phyloP scores from a whole-genome alignment of 2,329 filamentous ascomycete genomes.

The Arthrobotrys sinensis region DNA sequence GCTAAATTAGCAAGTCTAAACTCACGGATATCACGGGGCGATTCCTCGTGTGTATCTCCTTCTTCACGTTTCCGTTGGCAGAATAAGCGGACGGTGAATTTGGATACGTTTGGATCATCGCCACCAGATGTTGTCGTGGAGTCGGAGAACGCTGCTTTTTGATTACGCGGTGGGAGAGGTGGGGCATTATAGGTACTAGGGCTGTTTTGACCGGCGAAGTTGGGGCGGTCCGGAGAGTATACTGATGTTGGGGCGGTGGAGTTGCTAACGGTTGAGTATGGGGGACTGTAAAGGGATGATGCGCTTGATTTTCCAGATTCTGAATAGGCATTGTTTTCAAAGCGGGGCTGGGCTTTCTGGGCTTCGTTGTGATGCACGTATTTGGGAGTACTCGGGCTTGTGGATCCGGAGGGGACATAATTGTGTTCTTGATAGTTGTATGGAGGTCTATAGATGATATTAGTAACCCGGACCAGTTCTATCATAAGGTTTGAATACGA shows the following conservation, averaged over 20 bases:
- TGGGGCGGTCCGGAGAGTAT: conserved; percentile 33
- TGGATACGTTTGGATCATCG: conserved; percentile 53
- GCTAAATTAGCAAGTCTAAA: conserved; percentile 48
- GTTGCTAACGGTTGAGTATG: neutral
- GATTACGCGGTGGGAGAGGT: neutral
- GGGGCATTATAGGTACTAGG: neutral
- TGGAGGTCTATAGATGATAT: conserved; percentile 2
- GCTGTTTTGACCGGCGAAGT: neutral
- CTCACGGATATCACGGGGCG: conserved; percentile 55
- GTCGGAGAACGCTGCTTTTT: neutral
- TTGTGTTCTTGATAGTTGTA: conserved; percentile 48
- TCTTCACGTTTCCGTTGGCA: conserved; percentile 53
- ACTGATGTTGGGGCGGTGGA: conserved; percentile 35
- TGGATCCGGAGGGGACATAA: conserved; percentile 1
- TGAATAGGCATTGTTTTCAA: conserved; percentile 21
- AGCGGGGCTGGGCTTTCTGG: conserved; percentile 3
- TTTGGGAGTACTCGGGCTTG: conserved; percentile 4
- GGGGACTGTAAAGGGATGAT: conserved; percentile 39
- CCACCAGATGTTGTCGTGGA: neutral
- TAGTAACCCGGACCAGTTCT: neutral
- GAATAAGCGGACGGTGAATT: conserved; percentile 47
- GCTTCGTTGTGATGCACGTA: conserved; percentile 19
- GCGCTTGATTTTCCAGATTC: conserved; percentile 40
- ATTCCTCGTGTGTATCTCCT: conserved; percentile 46
- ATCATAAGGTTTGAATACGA: neutral